phyloP scores from a whole-genome alignment of 352 stramenopile species.

The Elongisporangium undulatum region DNA sequence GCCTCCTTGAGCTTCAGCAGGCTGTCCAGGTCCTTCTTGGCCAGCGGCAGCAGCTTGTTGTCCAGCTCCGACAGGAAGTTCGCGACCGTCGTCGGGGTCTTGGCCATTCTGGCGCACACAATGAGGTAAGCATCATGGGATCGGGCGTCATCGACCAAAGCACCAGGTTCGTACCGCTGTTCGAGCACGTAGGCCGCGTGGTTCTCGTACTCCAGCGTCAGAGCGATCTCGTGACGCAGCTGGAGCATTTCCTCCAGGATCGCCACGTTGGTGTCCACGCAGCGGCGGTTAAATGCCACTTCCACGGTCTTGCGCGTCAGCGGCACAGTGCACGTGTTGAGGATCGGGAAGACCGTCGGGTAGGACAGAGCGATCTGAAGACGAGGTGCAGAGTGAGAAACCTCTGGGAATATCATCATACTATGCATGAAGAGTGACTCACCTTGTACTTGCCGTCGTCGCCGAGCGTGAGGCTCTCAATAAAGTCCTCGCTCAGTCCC shows the following conservation, averaged over 20 bases:
- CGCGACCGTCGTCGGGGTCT: slow-evolving; percentile 52
- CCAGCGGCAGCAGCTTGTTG: slow-evolving; percentile 71
- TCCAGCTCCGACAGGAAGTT: slow-evolving; percentile 72
- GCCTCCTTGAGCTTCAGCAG: slow-evolving; percentile 71
- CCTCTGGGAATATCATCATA: not conserved
- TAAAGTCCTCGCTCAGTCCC: slow-evolving; percentile 78
- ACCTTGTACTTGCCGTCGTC: slow-evolving; percentile 81
- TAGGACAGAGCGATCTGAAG: slow-evolving; percentile 78
- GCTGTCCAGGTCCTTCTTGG: slow-evolving; percentile 67
- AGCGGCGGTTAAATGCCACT: slow-evolving; percentile 78
- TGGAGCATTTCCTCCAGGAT: slow-evolving; percentile 83
- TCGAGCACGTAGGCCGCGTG: slow-evolving; percentile 84
- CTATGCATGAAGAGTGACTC: slow-evolving; percentile 1
- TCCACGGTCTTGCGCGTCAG: slow-evolving; percentile 79
- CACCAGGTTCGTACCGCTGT: slow-evolving; percentile 45
- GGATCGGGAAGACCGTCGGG: slow-evolving; percentile 87
- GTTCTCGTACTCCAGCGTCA: slow-evolving; percentile 76
- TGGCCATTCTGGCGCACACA: slow-evolving; percentile 45
- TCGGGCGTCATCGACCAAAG: slow-evolving; percentile 12
- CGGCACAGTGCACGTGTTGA: slow-evolving; percentile 81
- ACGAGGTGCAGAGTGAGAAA: not conserved
- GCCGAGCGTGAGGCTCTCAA: slow-evolving; percentile 59
- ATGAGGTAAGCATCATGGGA: not conserved
- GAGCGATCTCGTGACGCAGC: slow-evolving; percentile 72
- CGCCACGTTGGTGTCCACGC: slow-evolving; percentile 76